Conservation (phyloP, 2,329 filamentous ascomycete species). For the Cryphonectria japonica region DNA sequence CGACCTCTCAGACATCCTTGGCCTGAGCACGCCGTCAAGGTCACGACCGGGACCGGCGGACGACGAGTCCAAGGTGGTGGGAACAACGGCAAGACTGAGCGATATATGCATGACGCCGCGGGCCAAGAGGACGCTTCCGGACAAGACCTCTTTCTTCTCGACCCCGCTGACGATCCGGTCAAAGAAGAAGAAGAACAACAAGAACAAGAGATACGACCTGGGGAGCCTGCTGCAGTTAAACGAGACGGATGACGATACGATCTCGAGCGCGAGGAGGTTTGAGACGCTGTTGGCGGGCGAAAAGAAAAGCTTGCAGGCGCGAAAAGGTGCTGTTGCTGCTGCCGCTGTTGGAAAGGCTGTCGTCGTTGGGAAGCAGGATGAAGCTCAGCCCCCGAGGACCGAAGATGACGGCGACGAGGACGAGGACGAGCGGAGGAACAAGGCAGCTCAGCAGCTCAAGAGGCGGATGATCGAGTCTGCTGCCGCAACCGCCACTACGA, state of each 20-base stretch:
- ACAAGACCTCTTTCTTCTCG: slow-evolving; percentile 36
- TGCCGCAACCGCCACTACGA: slow-evolving; percentile 28
- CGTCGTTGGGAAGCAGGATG: not conserved
- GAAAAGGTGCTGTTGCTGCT: not conserved
- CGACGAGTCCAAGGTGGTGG: slow-evolving; percentile 46
- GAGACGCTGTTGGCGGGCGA: slow-evolving; percentile 40
- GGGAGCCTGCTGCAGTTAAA: slow-evolving; percentile 64
- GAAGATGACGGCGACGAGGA: slow-evolving; percentile 23
- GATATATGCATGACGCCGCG: slow-evolving; percentile 47
- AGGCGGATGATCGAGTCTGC: slow-evolving; percentile 39
- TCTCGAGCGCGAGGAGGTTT: slow-evolving; percentile 56
- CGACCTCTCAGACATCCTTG: slow-evolving; percentile 59
- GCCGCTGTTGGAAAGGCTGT: not conserved
- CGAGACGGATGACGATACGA: slow-evolving; percentile 60
- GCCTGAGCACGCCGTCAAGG: slow-evolving; percentile 27
- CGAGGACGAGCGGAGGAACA: slow-evolving; percentile 8
- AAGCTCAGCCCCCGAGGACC: not conserved
- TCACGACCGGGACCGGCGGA: slow-evolving; percentile 28
- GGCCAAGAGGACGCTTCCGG: slow-evolving; percentile 50
- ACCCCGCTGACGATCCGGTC: slow-evolving; percentile 53
- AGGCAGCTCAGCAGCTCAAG: slow-evolving; percentile 28
- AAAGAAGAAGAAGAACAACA: slow-evolving; percentile 62
- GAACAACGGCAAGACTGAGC: slow-evolving; percentile 40
- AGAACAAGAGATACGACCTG: slow-evolving; percentile 64
- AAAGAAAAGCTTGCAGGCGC: slow-evolving; percentile 21